Percentiles rank a stretch among this genome's conserved stretches.
Conservation (phyloP, 306 rosid genomes). For the Quercus berberidifolia region DNA sequence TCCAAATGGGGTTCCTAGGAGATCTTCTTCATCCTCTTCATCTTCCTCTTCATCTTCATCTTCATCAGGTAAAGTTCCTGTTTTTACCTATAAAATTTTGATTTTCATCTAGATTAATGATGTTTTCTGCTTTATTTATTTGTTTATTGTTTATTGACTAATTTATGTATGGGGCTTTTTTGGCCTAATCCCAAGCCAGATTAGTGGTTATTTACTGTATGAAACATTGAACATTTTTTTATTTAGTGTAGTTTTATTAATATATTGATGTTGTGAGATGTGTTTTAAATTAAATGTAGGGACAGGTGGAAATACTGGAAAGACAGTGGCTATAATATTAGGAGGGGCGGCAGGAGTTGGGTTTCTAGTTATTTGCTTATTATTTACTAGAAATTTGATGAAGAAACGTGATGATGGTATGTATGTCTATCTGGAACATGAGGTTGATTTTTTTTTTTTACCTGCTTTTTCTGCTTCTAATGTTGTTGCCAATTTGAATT, state of each 20-base stretch:
- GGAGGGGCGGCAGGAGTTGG: conserved; percentile 88
- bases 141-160: neutral
- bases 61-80: conserved; percentile 48
- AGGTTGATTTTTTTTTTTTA: neutral
- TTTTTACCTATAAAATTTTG: too few relatives aligned
- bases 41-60: conserved; percentile 45
- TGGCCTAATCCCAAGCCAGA: neutral
- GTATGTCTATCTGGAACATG: conserved; percentile 13
- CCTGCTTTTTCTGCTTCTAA: conserved; percentile 9
- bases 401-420: conserved; percentile 81
- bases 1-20: conserved; percentile 83
- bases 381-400: conserved; percentile 70
- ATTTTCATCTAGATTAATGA: neutral
- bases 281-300: conserved; percentile 22
- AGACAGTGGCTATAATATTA: conserved; percentile 83
- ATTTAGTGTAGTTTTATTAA: neutral
- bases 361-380: conserved; percentile 68
- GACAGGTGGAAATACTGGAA: conserved; percentile 67
- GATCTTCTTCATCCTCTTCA: conserved; percentile 49
- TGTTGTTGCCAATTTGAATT: conserved; percentile 22
- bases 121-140: neutral
- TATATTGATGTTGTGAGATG: conserved; percentile 1
- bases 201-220: neutral
- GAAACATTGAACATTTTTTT: neutral
- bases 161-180: neutral